Evolutionary conservation across 106 monocot genomes (phyloP).

Genomic region (Platanthera zijinensis): DNA sequence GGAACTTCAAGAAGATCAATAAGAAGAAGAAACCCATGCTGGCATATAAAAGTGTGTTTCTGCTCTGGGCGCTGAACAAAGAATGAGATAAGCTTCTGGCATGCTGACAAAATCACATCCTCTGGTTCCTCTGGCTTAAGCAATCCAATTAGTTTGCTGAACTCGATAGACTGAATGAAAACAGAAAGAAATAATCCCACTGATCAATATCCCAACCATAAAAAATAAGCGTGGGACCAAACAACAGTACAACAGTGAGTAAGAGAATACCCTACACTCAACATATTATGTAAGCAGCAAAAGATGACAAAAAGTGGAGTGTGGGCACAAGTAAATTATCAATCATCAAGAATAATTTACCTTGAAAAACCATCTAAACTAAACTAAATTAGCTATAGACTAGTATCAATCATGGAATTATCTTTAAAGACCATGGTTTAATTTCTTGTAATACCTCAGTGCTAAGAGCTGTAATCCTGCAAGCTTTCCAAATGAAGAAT

Average conservation of each 20-base stretch:
- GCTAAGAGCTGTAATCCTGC: background rate
- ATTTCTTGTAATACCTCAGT: background rate
- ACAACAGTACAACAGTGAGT: background rate
- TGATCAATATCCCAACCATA: background rate
- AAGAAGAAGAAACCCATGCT: conserved; percentile 72
- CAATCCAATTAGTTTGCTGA: conserved; percentile 53
- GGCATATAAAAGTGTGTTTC: conserved; percentile 62
- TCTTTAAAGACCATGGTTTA: background rate
- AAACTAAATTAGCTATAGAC: background rate
- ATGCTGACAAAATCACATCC: conserved; percentile 51
- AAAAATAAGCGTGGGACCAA: background rate
- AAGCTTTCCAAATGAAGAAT: background rate
- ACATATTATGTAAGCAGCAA: background rate
- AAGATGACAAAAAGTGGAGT: background rate
- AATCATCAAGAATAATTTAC: background rate
- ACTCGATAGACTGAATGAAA: conserved; percentile 40
- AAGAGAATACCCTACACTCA: background rate
- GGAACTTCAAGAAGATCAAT: conserved; percentile 87
- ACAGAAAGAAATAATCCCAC: background rate
- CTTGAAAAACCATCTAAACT: background rate
- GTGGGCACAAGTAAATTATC: background rate
- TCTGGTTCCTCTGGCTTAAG: conserved; percentile 59
- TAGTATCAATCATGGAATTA: background rate
- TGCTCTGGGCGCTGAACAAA: conserved; percentile 74
- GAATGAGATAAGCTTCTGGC: conserved; percentile 57